A percentile compares a stretch with the other conserved stretches of the same genome.
Evolutionary conservation across 495 filamentous ascomycete genomes (phyloP).

Genomic region (Aspergillus saccharolyticus): DNA sequence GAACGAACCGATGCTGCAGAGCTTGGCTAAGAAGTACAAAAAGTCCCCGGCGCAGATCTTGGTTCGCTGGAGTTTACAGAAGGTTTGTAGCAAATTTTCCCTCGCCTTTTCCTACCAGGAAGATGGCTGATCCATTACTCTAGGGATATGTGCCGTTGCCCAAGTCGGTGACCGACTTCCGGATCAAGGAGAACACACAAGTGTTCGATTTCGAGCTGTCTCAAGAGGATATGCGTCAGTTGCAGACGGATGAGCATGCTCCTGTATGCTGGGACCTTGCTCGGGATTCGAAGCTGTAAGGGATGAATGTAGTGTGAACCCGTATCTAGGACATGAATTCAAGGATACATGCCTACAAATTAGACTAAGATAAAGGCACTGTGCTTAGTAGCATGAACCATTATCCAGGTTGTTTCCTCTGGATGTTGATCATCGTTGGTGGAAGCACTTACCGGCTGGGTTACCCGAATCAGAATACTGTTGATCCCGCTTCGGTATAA

Average conservation of each 20-base stretch:
- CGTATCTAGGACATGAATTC: neutral
- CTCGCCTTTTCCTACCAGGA: neutral
- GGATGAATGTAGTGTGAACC: neutral
- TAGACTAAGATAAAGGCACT: no score
- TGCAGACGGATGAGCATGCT: constrained; percentile 51
- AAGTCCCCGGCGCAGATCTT: constrained; percentile 77
- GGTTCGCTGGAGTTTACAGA: constrained; percentile 84
- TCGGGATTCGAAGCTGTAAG: neutral
- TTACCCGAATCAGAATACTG: neutral
- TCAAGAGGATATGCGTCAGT: constrained; percentile 50
- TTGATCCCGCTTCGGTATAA: constrained; percentile 25
- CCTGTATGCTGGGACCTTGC: constrained; percentile 76
- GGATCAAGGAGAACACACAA: constrained; percentile 67
- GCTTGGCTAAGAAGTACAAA: constrained; percentile 60
- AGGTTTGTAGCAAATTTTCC: constrained; percentile 30
- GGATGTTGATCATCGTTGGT: neutral
- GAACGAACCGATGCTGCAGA: constrained; percentile 57
- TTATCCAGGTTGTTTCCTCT: neutral
- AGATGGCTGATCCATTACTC: constrained; percentile 45
- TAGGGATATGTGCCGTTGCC: constrained; percentile 62
- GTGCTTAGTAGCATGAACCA: neutral
- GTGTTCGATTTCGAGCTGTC: constrained; percentile 79
- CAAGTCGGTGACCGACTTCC: constrained; percentile 55
- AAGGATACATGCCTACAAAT: no score
- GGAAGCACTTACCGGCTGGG: neutral